Percentiles rank a stretch among this genome's conserved stretches.
Evolutionary conservation across 2,329 filamentous ascomycete genomes (phyloP).

Genomic region (Aspergillus persii): DNA sequence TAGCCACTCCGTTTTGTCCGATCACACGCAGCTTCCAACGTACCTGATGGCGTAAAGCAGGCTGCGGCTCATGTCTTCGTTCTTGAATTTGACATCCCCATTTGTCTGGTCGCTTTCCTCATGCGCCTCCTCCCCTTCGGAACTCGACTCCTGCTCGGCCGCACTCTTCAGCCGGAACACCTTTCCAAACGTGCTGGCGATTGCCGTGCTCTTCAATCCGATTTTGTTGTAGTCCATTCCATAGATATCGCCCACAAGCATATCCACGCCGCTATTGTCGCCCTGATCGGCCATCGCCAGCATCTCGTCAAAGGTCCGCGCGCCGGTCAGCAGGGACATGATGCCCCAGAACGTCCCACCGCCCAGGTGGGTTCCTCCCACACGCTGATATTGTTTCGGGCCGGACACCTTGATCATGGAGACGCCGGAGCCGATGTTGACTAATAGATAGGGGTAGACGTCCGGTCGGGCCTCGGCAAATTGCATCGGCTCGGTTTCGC

Average conservation of each 20-base stretch:
- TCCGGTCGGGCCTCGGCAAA: conserved; percentile 75
- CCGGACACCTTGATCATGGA: conserved; percentile 97
- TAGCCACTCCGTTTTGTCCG: conserved; percentile 15
- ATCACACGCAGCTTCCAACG: conserved; percentile 13
- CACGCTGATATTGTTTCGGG: conserved; percentile 79
- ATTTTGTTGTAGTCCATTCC: conserved; percentile 95
- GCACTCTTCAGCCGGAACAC: conserved; percentile 90
- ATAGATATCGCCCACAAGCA: conserved; percentile 97
- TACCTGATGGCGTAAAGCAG: conserved; percentile 84
- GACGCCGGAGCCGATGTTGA: conserved; percentile 97
- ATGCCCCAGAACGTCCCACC: conserved; percentile 98
- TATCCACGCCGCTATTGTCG: conserved; percentile 90
- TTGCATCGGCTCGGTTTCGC: conserved; percentile 84
- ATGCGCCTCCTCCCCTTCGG: conserved; percentile 53
- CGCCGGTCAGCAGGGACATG: conserved; percentile 86
- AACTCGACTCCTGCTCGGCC: conserved; percentile 79
- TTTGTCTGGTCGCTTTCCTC: conserved; percentile 46
- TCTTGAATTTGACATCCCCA: conserved; percentile 58
- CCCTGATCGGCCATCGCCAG: conserved; percentile 83
- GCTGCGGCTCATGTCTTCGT: conserved; percentile 84
- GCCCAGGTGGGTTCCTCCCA: conserved; percentile 90
- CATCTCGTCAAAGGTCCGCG: conserved; percentile 97
- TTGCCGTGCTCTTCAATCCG: conserved; percentile 90
- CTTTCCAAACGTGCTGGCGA: conserved; percentile 94
- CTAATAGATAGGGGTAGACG: conserved; percentile 93